phyloP scores from a whole-genome alignment of 2,329 filamentous ascomycete genomes.

The Coccinonectria pachysandricola region DNA sequence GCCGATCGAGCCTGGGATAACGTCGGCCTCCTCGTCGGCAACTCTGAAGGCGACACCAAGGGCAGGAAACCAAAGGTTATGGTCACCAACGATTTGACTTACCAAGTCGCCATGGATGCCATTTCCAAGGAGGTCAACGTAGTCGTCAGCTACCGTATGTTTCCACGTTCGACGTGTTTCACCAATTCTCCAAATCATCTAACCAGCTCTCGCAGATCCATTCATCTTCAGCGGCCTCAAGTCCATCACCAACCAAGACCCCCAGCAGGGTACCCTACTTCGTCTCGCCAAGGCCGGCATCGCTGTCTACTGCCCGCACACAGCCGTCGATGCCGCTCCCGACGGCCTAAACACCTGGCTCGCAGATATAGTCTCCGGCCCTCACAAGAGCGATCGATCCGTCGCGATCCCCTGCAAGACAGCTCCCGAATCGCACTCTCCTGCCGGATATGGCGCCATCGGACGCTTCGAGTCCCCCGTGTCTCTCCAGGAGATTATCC shows the following conservation, averaged over 20 bases:
- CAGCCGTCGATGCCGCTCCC: conserved; percentile 78
- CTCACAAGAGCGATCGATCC: conserved; percentile 26
- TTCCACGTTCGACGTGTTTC: no score
- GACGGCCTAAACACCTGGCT: conserved; percentile 91
- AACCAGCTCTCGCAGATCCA: conserved; percentile 50
- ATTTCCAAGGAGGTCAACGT: conserved; percentile 66
- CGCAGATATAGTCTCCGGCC: conserved; percentile 66
- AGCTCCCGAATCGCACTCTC: conserved; percentile 33
- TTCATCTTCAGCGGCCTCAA: conserved; percentile 95
- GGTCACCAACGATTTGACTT: conserved; percentile 80
- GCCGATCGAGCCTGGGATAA: conserved; percentile 94
- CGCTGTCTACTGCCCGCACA: conserved; percentile 93
- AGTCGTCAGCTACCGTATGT: conserved; percentile 76
- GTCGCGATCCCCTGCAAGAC: conserved; percentile 35
- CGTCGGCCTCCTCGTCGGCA: conserved; percentile 65
- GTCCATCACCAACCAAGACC: conserved; percentile 70
- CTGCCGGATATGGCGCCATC: conserved; percentile 42
- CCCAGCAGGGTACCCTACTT: conserved; percentile 79
- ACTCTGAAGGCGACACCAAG: conserved; percentile 24
- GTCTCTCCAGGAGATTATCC: conserved; percentile 33
- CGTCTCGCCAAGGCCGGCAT: conserved; percentile 76
- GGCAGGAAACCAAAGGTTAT: conserved; percentile 32
- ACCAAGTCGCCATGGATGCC: conserved; percentile 80
- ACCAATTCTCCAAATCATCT: no score
- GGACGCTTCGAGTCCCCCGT: conserved; percentile 32